Percentiles rank a stretch among this genome's conserved stretches.
Evolutionary conservation across 1,139 yeast species (phyloP).

Genomic region (Pichia sp.): DNA sequence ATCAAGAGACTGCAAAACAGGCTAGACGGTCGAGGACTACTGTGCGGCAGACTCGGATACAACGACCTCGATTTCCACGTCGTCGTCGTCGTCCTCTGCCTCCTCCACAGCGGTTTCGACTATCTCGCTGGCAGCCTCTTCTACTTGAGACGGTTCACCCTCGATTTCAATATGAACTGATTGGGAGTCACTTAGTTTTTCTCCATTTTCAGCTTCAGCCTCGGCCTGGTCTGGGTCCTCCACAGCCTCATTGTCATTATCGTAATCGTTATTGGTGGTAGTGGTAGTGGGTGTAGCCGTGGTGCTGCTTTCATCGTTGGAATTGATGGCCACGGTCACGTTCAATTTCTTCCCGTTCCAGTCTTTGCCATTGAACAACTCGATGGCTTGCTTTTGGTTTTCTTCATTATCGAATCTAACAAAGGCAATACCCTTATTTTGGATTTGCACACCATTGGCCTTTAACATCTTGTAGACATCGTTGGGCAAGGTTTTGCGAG

Average conservation of each 20-base stretch:
- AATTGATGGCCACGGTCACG: constrained; percentile 56
- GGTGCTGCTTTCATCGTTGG: constrained; percentile 16
- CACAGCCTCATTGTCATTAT: neutral
- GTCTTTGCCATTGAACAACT: constrained; percentile 48
- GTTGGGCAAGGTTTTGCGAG: constrained; percentile 44
- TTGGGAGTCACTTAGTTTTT: constrained; percentile 3
- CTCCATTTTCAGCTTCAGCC: neutral
- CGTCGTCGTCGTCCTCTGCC: constrained; percentile 8
- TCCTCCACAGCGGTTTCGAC: constrained; percentile 1
- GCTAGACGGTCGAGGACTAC: neutral
- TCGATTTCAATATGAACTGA: constrained; percentile 8
- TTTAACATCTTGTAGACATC: constrained; percentile 39
- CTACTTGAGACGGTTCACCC: constrained; percentile 2
- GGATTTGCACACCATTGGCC: constrained; percentile 39
- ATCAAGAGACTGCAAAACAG: neutral
- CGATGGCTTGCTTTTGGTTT: constrained; percentile 46
- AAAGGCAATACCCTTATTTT: constrained; percentile 62
- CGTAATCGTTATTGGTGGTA: constrained; percentile 4
- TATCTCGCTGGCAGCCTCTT: constrained; percentile 3
- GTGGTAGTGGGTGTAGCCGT: neutral
- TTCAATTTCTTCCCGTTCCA: constrained; percentile 51
- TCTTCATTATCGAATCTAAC: constrained; percentile 49
- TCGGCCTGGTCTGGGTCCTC: neutral
- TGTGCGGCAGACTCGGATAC: constrained; percentile 4
- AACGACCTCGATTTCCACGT: constrained; percentile 13